These are phyloP conservation scores for Alternaria sp. DNA, from an alignment of 2,329 filamentous ascomycete genomes.

Conservation along the genomic window DNA sequence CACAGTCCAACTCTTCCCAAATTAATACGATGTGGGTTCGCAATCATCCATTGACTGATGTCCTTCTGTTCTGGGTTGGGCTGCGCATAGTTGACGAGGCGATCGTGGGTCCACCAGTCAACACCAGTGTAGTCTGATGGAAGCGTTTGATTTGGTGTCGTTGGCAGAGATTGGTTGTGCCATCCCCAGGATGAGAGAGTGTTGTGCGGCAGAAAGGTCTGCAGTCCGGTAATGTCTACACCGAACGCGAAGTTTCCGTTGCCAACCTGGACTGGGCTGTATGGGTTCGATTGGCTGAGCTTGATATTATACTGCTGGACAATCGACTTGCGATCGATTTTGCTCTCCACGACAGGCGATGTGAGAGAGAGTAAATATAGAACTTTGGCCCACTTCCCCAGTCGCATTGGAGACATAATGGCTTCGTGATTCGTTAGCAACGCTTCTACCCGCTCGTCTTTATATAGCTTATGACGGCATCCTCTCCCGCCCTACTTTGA, in stretches of 20 bases:
- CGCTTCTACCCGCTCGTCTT: conserved; percentile 4
- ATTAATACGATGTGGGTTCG: conserved; percentile 61
- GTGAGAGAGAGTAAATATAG: conserved; percentile 8
- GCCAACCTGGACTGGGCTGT: conserved; percentile 60
- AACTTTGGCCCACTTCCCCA: not conserved
- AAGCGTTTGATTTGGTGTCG: conserved; percentile 42
- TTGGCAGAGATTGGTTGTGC: conserved; percentile 56
- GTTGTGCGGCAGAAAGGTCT: conserved; percentile 53
- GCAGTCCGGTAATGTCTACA: conserved; percentile 55
- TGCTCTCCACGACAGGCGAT: conserved; percentile 10
- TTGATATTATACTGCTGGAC: conserved; percentile 54
- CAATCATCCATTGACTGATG: conserved; percentile 61
- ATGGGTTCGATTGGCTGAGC: conserved; percentile 56
- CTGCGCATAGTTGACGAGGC: conserved; percentile 53
- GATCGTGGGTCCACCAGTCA: conserved; percentile 55
- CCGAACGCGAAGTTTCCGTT: conserved; percentile 59
- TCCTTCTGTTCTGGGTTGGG: conserved; percentile 50
- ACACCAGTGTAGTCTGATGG: conserved; percentile 50
- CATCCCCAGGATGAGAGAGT: conserved; percentile 56
- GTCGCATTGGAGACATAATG: conserved; percentile 13
- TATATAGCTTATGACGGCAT: conserved; percentile 1
- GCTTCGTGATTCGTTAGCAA: not conserved
- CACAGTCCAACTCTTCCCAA: conserved; percentile 57
- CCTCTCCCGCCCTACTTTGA: conserved; percentile 16
- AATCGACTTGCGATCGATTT: conserved; percentile 40